Evolutionary conservation across 805 yeast genomes (phyloP), one percentile per base, ranked within the genome.

Genomic region (Cyberlindnera xishuangbannaensis): DNA sequence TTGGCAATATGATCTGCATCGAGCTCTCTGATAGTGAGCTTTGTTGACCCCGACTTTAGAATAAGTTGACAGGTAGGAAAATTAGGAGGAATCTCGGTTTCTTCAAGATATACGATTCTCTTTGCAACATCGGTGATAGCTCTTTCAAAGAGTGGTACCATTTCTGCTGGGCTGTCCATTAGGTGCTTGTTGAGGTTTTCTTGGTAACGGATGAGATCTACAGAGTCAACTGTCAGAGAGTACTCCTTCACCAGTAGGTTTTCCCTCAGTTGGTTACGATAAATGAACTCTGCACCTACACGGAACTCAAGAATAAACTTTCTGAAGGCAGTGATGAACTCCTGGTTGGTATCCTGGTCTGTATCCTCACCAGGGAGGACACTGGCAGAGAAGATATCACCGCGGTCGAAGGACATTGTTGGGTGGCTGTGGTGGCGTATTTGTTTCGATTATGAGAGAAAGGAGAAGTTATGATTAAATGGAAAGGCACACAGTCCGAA

Each of bases 201-300:
- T 51, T 86, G 84, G 63, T 76, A 92, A 7, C 86, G 79, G 36
- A 90, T 82, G 37, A 92, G 63, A 53, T 92, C 95, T 34, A 82
- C 95, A 30, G 84, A 69, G 44, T 83, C 77, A 9, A 92, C 94
- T 3, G 74, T 72, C 32, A 92, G 59, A 25, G 69, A 72, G 59
- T 76, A 88, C 49, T 79, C 76, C 36, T 79, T 79, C 43, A 85
- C 79, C 31, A 90, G 65, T 29, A 94, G 64, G 58, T 88, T 86
- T 50, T 86, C 95, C 47, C 96, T 69, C 35, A 92, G 67, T 56
- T 88, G 95, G 50, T 88, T 96, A 67, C 95, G 70, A 65, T 90
- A 90, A 25, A 87, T 67, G 57, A 83, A 92, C 55, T 77, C 81
- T 37, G 84, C 74, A 51, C 83, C 82, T 40, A 85, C 70, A 59